These are phyloP conservation scores for Fusarium sp. DNA, from an alignment of 2,329 filamentous ascomycete species.

Conservation along the genomic window DNA sequence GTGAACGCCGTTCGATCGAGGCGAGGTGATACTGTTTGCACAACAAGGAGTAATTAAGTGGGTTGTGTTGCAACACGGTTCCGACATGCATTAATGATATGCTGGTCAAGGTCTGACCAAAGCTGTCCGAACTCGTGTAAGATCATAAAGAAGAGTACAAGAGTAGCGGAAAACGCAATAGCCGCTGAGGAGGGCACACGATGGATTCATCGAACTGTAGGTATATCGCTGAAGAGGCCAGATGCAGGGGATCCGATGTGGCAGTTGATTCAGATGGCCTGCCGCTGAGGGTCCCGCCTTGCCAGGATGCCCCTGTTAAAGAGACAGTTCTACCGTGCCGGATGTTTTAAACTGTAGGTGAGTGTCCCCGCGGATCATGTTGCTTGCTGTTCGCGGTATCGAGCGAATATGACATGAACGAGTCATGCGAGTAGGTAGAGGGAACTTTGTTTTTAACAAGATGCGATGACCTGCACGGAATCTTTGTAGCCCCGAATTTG, in stretches of 20 bases:
- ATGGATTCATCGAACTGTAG: not conserved
- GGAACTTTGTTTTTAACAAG: constrained; percentile 4
- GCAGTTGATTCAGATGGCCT: constrained; percentile 38
- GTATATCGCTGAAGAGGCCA: constrained; percentile 4
- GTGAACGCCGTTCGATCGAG: constrained; percentile 27
- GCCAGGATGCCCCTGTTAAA: constrained; percentile 35
- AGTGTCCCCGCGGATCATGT: constrained; percentile 23
- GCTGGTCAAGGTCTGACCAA: not conserved
- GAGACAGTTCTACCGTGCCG: constrained; percentile 26
- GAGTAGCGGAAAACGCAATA: constrained; percentile 13
- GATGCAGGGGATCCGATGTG: constrained; percentile 39
- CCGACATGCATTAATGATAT: not conserved
- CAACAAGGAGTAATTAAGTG: not conserved
- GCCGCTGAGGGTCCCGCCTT: constrained; percentile 30
- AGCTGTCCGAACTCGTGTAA: not conserved
- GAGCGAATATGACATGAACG: constrained; percentile 4
- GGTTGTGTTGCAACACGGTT: constrained; percentile 3
- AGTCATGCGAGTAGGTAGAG: constrained; percentile 19
- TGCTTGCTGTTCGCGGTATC: constrained; percentile 10
- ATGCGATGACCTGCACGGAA: constrained; percentile 14
- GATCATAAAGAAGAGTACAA: not conserved
- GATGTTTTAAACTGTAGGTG: constrained; percentile 33
- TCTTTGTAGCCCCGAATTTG: constrained; percentile 18
- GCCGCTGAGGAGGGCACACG: not conserved
- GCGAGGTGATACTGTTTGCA: constrained; percentile 16